phyloP scores from a whole-genome alignment of 352 stramenopile species.

The Discostella stelligera region DNA sequence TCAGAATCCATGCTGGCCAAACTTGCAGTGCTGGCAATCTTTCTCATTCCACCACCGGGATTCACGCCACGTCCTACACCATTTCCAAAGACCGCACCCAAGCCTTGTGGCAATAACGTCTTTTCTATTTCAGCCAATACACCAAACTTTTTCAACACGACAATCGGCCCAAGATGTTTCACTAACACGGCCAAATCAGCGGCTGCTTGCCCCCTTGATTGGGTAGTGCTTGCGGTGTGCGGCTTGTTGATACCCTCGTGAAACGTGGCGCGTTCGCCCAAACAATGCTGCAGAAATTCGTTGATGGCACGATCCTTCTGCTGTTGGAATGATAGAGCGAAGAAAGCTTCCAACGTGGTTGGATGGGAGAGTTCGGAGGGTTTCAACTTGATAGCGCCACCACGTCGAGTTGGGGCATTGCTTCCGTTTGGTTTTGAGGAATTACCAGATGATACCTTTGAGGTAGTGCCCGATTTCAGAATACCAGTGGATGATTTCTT shows the following conservation, averaged over 20 bases:
- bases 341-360: conserved; percentile 44
- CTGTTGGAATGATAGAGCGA: conserved; percentile 26
- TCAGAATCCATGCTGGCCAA: conserved; percentile 67
- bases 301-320: conserved; percentile 56
- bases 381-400: conserved; percentile 58
- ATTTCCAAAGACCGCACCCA: conserved; percentile 65
- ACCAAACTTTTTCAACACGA: conserved; percentile 73
- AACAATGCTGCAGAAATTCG: conserved; percentile 60
- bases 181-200: conserved; percentile 71
- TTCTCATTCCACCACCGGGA: conserved; percentile 66
- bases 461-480: conserved; percentile 31
- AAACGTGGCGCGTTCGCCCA: conserved; percentile 57
- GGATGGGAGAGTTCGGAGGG: conserved; percentile 50
- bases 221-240: conserved; percentile 61
- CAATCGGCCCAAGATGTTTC: conserved; percentile 57
- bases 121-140: conserved; percentile 75
- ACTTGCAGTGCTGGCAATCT: conserved; percentile 67
- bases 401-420: conserved; percentile 20
- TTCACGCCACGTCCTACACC: conserved; percentile 35
- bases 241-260: conserved; percentile 52
- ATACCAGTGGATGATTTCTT: conserved; percentile 25
- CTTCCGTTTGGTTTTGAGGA: not conserved
- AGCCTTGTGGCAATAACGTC: conserved; percentile 68
- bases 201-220: conserved; percentile 56
- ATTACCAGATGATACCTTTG: conserved; percentile 34